phyloP scores from a whole-genome alignment of 2,329 filamentous ascomycete genomes.

The Clonostachys solani region DNA sequence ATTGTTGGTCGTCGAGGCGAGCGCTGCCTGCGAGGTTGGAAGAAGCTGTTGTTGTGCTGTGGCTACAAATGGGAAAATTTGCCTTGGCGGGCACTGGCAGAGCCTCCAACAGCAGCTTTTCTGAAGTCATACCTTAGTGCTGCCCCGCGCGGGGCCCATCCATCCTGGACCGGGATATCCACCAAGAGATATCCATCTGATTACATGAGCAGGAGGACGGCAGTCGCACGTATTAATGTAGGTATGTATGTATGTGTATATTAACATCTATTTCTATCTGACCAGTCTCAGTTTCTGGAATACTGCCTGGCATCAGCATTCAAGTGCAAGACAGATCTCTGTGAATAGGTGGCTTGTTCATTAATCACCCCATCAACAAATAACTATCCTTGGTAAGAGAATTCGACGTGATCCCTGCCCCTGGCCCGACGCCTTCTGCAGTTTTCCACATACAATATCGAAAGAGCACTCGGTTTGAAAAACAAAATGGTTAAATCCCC shows the following conservation, averaged over 20 bases:
- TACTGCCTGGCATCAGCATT: too few relatives aligned
- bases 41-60: neutral
- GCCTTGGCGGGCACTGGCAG: too few relatives aligned
- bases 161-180: too few relatives aligned
- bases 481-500: too few relatives aligned
- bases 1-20: constrained; percentile 21
- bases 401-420: too few relatives aligned
- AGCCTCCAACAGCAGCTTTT: neutral
- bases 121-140: neutral
- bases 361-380: neutral
- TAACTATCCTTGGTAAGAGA: neutral
- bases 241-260: too few relatives aligned
- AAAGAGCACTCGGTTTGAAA: neutral
- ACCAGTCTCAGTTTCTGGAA: too few relatives aligned
- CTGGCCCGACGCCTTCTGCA: too few relatives aligned
- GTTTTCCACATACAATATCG: neutral
- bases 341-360: neutral
- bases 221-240: too few relatives aligned
- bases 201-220: too few relatives aligned
- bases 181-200: too few relatives aligned
- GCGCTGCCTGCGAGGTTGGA: constrained; percentile 5
- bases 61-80: neutral
- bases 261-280: too few relatives aligned
- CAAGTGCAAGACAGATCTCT: neutral
- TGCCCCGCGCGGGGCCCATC: neutral